Conservation (phyloP, 495 filamentous ascomycete genomes). For the Coniosporium apollinis region DNA sequence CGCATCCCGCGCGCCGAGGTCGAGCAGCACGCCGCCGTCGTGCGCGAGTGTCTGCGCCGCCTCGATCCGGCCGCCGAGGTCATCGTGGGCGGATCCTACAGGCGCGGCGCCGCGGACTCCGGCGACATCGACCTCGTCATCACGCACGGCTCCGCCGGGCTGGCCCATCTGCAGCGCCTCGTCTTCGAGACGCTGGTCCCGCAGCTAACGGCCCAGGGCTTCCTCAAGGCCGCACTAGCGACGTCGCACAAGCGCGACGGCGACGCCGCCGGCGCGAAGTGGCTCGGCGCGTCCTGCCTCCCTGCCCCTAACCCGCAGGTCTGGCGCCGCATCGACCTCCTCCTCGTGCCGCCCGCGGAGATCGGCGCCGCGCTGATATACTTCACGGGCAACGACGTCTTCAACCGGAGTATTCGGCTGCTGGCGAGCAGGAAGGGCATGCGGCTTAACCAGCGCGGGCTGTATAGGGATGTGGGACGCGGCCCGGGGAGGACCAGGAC, state of each 20-base stretch:
- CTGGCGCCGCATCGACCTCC: constrained; percentile 76
- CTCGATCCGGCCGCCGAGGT: constrained; percentile 51
- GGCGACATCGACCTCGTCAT: constrained; percentile 81
- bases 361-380: constrained; percentile 84
- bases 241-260: constrained; percentile 21
- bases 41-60: constrained; percentile 40
- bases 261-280: constrained; percentile 44
- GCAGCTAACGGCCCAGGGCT: constrained; percentile 39
- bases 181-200: constrained; percentile 50
- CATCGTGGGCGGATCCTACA: constrained; percentile 71
- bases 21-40: constrained; percentile 46
- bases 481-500: constrained; percentile 40
- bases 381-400: constrained; percentile 93
- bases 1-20: constrained; percentile 76
- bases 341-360: constrained; percentile 68
- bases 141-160: constrained; percentile 45
- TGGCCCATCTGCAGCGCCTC: constrained; percentile 41
- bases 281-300: constrained; percentile 72
- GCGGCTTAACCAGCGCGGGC: constrained; percentile 69
- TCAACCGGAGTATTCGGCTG: constrained; percentile 77
- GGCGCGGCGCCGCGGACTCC: constrained; percentile 54
- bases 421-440: constrained; percentile 73
- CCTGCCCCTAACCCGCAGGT: constrained; percentile 25
- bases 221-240: constrained; percentile 40
- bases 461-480: constrained; percentile 62